Percentiles rank a stretch among this genome's conserved stretches.
Conservation (phyloP, 257 asterid genomes). For the Prunella vulgaris region DNA sequence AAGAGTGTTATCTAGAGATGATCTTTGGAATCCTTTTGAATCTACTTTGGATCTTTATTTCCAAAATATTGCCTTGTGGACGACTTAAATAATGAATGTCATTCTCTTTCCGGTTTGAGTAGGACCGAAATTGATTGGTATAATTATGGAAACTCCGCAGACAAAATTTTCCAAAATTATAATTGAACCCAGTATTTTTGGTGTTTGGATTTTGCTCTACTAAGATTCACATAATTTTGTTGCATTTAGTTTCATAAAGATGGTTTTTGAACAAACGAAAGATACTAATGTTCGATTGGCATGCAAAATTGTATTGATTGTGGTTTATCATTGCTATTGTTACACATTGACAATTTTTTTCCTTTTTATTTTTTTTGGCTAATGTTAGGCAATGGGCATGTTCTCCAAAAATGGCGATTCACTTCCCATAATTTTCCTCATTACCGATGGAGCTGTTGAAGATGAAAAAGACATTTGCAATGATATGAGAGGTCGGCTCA, state of each 20-base stretch:
- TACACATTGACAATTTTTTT: not conserved
- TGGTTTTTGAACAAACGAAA: not conserved
- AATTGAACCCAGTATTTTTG: not conserved
- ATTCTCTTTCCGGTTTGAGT: not conserved
- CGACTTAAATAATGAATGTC: not conserved
- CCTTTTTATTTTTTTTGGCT: not conserved
- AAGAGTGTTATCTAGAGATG: not conserved
- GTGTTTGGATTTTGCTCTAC: not conserved
- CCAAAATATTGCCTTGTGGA: not conserved
- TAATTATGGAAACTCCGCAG: not conserved
- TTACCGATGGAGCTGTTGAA: slow-evolving; percentile 88
- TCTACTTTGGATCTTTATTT: not conserved
- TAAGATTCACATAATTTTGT: not conserved
- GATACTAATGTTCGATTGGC: not conserved
- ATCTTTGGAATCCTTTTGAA: slow-evolving; percentile 11
- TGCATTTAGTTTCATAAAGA: not conserved
- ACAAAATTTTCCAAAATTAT: not conserved
- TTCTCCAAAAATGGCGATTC: slow-evolving; percentile 40
- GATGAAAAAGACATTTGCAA: slow-evolving; percentile 72
- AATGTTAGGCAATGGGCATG: slow-evolving; percentile 67
- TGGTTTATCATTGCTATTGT: not conserved
- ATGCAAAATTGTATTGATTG: slow-evolving; percentile 1
- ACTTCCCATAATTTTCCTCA: slow-evolving; percentile 55
- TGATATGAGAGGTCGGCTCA: slow-evolving; percentile 35
- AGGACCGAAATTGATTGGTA: not conserved